Percentiles rank a stretch among this genome's conserved stretches.
phyloP scores from a whole-genome alignment of 192 early-diverging fungal species.

The Podila minutissima region DNA sequence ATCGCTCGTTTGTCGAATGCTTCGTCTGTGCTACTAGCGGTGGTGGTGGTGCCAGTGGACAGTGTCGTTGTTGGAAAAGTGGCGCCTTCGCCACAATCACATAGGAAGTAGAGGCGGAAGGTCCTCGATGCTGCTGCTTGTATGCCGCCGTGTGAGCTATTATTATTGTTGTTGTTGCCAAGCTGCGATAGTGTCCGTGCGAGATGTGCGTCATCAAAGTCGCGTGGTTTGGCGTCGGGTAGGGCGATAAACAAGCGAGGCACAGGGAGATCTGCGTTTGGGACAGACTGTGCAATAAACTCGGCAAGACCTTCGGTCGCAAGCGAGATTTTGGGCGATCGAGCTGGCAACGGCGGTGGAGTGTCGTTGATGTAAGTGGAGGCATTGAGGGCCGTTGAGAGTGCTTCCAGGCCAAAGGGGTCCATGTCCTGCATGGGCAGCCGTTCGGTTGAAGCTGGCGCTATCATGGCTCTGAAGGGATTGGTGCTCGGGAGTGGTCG shows the following conservation, averaged over 20 bases:
- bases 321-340: neutral
- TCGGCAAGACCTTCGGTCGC: neutral
- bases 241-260: slow-evolving; percentile 25
- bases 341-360: neutral
- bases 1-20: neutral
- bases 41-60: neutral
- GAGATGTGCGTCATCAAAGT: neutral
- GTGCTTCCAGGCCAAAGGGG: neutral
- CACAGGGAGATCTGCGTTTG: slow-evolving; percentile 5
- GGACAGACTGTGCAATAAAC: slow-evolving; percentile 2
- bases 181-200: neutral
- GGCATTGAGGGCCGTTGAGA: neutral
- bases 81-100: slow-evolving; percentile 13
- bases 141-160: neutral
- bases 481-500: neutral
- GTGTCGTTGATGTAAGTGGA: neutral
- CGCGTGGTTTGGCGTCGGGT: slow-evolving; percentile 21
- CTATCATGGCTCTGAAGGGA: neutral
- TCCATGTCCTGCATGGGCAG: neutral
- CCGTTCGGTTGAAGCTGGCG: neutral
- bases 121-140: neutral
- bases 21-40: neutral
- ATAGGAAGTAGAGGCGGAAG: slow-evolving; percentile 27
- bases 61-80: slow-evolving; percentile 9
- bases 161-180: neutral